Evolutionary conservation across 1,284 basidiomycete species (phyloP).

Genomic region (Fomitopsis pinicola): DNA sequence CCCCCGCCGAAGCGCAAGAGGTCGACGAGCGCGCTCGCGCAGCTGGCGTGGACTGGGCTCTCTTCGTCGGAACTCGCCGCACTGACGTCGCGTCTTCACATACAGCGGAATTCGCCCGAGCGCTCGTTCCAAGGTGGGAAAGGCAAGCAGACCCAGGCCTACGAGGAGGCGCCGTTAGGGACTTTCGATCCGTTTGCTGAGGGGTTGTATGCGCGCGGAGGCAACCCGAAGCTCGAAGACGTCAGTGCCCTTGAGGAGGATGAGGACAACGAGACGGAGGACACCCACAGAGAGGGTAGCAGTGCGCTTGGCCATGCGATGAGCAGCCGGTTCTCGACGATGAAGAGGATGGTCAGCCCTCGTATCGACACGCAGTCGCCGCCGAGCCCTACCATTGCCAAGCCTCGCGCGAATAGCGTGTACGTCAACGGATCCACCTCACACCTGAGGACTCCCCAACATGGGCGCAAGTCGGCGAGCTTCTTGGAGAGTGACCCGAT

Average conservation of each 20-base stretch:
- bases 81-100: slow-evolving; percentile 20
- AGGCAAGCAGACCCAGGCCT: not conserved
- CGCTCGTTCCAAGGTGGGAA: not conserved
- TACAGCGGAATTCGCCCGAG: slow-evolving; percentile 16
- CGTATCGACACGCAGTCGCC: not conserved
- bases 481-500: slow-evolving; percentile 8
- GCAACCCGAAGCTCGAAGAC: slow-evolving; percentile 5
- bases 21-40: slow-evolving; percentile 22
- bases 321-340: slow-evolving; percentile 3
- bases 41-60: slow-evolving; percentile 25
- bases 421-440: not conserved
- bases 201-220: slow-evolving; percentile 7
- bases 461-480: not conserved
- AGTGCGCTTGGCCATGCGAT: slow-evolving; percentile 2
- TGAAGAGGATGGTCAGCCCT: slow-evolving; percentile 3
- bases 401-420: not conserved
- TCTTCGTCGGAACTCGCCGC: slow-evolving; percentile 25
- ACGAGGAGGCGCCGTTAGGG: slow-evolving; percentile 6
- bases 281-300: not conserved
- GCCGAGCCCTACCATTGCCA: not conserved
- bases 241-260: not conserved
- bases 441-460: not conserved
- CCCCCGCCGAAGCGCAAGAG: slow-evolving; percentile 14
- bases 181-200: slow-evolving; percentile 22
- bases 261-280: not conserved